These are phyloP conservation scores for Ceratocystis alfenasii DNA, from an alignment of 2,329 filamentous ascomycete species.

Conservation along the genomic window DNA sequence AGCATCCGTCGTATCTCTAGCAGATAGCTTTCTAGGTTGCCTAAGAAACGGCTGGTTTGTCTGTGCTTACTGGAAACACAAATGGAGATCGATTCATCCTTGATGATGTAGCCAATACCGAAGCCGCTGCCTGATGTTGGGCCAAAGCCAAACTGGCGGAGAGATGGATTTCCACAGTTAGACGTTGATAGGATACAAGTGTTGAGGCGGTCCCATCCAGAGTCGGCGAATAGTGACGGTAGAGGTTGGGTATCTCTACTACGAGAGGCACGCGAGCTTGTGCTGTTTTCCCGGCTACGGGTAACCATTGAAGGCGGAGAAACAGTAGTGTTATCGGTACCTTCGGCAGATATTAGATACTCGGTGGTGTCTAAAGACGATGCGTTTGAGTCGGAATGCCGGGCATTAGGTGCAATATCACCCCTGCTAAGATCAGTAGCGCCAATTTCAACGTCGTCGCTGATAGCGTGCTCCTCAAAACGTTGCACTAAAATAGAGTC, in stretches of 20 bases:
- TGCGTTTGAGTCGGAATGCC: not conserved
- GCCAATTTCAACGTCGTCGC: not conserved
- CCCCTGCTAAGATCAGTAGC: not conserved
- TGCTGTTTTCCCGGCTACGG: conserved; percentile 8
- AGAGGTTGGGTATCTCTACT: conserved; percentile 40
- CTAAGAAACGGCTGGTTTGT: conserved; percentile 81
- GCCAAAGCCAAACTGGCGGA: conserved; percentile 93
- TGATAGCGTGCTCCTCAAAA: conserved; percentile 1
- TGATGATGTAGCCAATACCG: conserved; percentile 98
- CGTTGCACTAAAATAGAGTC: conserved; percentile 8
- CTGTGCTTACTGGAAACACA: conserved; percentile 89
- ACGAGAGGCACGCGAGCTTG: conserved; percentile 39
- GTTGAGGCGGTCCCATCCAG: conserved; percentile 90
- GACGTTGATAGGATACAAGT: conserved; percentile 89
- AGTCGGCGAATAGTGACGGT: conserved; percentile 73
- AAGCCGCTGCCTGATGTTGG: conserved; percentile 90
- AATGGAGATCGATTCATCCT: conserved; percentile 64
- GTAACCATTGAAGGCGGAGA: conserved; percentile 5
- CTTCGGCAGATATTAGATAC: conserved; percentile 2
- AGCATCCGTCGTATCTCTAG: conserved; percentile 80
- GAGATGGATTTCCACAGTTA: conserved; percentile 94
- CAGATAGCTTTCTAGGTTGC: conserved; percentile 80
- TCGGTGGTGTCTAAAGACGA: conserved; percentile 2
- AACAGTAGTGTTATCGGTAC: not conserved
- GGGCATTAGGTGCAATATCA: not conserved